phyloP scores from a whole-genome alignment of 2,329 filamentous ascomycete genomes.

The Paradendryphiella salina region DNA sequence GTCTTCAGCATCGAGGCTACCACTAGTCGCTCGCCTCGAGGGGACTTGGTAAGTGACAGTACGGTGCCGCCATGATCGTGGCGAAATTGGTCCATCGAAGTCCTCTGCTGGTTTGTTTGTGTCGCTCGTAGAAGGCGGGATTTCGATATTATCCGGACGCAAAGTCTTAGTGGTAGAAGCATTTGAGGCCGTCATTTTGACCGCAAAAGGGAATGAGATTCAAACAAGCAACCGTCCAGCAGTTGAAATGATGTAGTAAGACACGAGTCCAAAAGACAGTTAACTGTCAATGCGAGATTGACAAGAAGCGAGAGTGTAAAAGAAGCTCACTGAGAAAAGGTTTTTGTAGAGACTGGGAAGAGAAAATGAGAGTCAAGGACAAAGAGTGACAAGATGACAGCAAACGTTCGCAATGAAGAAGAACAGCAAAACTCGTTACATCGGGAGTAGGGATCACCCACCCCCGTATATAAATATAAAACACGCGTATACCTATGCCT shows the following conservation, averaged over 20 bases:
- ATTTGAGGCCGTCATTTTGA: conserved; percentile 34
- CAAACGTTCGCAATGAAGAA: conserved; percentile 2
- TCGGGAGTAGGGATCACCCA: conserved; percentile 13
- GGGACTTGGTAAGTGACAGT: conserved; percentile 33
- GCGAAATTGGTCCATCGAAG: conserved; percentile 33
- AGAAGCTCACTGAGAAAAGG: background rate
- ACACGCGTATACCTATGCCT: conserved; percentile 16
- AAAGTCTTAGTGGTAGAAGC: conserved; percentile 39
- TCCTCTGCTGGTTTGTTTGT: conserved; percentile 14
- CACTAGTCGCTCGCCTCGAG: conserved; percentile 35
- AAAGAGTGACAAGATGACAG: conserved; percentile 1
- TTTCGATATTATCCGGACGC: conserved; percentile 37
- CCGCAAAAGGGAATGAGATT: conserved; percentile 1
- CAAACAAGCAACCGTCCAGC: conserved; percentile 38
- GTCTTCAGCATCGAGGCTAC: conserved; percentile 55
- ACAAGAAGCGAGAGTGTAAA: background rate
- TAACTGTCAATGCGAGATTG: conserved; percentile 7
- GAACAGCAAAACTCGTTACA: background rate
- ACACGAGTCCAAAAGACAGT: background rate
- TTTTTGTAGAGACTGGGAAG: conserved; percentile 7
- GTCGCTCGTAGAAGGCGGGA: conserved; percentile 29
- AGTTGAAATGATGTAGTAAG: conserved; percentile 20
- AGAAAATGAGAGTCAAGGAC: background rate
- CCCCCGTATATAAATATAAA: conserved; percentile 22
- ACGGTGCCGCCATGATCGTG: conserved; percentile 40